Base-by-base conservation (phyloP, 331 rosid genomes). In the Cucumis variabilis region DNA sequence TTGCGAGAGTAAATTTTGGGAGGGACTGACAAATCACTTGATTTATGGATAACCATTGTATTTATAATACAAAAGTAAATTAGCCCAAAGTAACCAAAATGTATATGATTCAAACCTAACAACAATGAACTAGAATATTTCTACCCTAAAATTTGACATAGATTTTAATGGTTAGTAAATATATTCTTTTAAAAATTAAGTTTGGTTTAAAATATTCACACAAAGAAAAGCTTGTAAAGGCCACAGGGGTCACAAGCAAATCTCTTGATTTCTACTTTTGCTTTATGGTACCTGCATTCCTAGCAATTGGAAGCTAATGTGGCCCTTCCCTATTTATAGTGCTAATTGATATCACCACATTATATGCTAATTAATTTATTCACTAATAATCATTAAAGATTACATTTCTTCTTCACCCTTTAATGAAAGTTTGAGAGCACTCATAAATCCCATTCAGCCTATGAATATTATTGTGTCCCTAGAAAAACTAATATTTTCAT, bases 291-390 rank as follows among this genome's bases (percentile, higher is more conserved):
- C 37, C 63, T 24, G 48, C 33, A 24, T 48, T 24, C 82, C 63
- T 48, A 77, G 37, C 83, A 25, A 73, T 37, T 73, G 19, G 53
- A n/a, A 37, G 15, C 79, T 73, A 37, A 33, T 73, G 79, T 78
- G 65, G 9, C 66, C 23, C 51, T 51, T 78, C 15, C 65, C 83
- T 78, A 24, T 78, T 78, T 24, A 50, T 19, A 15, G 44, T 78
- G 83, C 65, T n/a, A 50, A 16, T 51, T 78, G 66, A 50, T 78
- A 78, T 78, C 83, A 78, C 66, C 65, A 77, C 83, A 77, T 77
- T 77, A 48, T 50, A 46, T 19, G 8, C 13, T 21, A 2, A 62
- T 62, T 76, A n/a, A 77, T 77, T 13, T 50, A 77, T 77, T 75
- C 20, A 41, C 11, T 21, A 44, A 21, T 75, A 75, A 72, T 72